Base-by-base conservation (phyloP, 805 yeast species). In the Monosporozyma unispora region DNA sequence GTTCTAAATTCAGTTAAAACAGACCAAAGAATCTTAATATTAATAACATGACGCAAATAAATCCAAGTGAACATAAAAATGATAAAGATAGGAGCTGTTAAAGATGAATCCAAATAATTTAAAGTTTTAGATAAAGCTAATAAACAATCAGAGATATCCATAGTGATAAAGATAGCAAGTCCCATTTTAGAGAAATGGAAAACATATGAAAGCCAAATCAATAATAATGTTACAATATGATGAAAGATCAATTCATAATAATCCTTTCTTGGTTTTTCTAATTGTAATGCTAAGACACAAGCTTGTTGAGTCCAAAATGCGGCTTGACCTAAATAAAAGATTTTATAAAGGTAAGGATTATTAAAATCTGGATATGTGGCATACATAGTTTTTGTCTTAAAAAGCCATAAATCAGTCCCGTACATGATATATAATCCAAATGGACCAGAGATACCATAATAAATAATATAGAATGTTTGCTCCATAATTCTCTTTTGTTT, bases 151-250 rank as follows among this genome's bases (percentile, higher is more conserved):
- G 96, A 85, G 37, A 89, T 76, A 68, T 93, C 99, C 99, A 93
- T 93, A 22, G 98, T 88, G 59, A 93, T 78, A 66, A 87, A 93
- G 47, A 93, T 79, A 16, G 84, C 86, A 33, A 93, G 67, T 5
- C 99, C 99, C 78, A 93, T 91, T 81, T 95, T 87, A 14, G 96
- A 87, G 74, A 89, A 93, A 68, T 93, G 96, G 76, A 93, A 93
- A 57, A 90, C 79, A 67, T 93, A 91, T 10, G 96, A 87, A 48
- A 79, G 74, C 79, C 84, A 83, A 59, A 93, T 89, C 57, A 93
- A 77, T 3, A 88, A 79, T 65, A 93, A 81, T 23, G 99, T 93
- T 54, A 93, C 81, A 54, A 93, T 77, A 66, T 93, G 99, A 68
- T 93, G 99, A 67, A 87, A 81, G 38, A 91, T 87, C 52, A 93